Percentiles rank a stretch among this genome's conserved stretches.
Conservation (phyloP, 2,329 filamentous ascomycete genomes). For the Drechmeria coniospora region DNA sequence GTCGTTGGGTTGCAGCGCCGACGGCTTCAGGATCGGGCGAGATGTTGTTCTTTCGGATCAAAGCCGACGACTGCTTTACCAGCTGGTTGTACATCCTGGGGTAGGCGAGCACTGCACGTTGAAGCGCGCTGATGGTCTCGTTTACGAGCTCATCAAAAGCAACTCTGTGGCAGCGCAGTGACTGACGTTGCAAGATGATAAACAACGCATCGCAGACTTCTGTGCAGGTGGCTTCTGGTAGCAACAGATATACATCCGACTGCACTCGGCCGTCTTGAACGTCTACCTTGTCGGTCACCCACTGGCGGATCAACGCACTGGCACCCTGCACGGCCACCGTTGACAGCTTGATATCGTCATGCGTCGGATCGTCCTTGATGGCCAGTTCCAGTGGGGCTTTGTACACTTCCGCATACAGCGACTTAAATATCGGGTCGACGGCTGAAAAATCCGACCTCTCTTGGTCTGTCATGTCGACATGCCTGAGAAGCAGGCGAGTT, state of each 20-base stretch:
- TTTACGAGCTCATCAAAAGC: constrained; percentile 23
- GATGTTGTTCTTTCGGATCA: constrained; percentile 12
- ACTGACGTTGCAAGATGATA: constrained; percentile 12
- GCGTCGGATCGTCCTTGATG: constrained; percentile 12
- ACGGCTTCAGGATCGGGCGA: constrained; percentile 8
- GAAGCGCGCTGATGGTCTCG: constrained; percentile 24
- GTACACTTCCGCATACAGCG: constrained; percentile 28
- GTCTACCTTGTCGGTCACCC: constrained; percentile 1
- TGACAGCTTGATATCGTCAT: constrained; percentile 25
- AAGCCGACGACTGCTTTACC: constrained; percentile 11
- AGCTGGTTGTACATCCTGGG: constrained; percentile 20
- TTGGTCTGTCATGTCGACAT: constrained; percentile 15
- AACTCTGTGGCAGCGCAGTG: constrained; percentile 9
- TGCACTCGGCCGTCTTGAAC: neutral
- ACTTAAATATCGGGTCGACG: constrained; percentile 21
- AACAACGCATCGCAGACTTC: constrained; percentile 23
- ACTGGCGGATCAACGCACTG: constrained; percentile 28
- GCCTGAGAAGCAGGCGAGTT: constrained; percentile 24
- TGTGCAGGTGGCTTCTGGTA: constrained; percentile 17
- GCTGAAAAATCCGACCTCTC: constrained; percentile 22
- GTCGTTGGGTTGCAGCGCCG: constrained; percentile 14
- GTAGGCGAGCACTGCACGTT: constrained; percentile 21
- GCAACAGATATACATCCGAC: constrained; percentile 13
- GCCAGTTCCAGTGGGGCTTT: constrained; percentile 18
- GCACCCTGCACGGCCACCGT: constrained; percentile 30